Percentiles rank a stretch among this genome's conserved stretches.
phyloP scores from a whole-genome alignment of 2,329 filamentous ascomycete genomes.

The Didymella keratinophila region DNA sequence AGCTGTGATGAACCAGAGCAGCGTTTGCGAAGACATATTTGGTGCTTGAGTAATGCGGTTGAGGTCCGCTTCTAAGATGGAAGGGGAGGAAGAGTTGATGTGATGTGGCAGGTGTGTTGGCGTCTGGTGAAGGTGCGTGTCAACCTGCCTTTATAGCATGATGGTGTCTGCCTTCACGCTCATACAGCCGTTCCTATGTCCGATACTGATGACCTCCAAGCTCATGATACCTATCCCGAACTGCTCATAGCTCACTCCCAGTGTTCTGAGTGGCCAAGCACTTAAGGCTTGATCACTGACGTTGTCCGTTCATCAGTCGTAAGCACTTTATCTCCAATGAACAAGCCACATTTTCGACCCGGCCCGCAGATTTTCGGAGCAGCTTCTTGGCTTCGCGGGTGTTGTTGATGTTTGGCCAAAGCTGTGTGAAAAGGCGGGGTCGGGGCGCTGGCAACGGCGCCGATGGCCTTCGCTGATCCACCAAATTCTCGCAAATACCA shows the following conservation, averaged over 20 bases:
- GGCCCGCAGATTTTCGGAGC: slow-evolving; percentile 6
- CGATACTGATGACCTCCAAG: neutral
- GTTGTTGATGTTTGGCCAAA: slow-evolving; percentile 1
- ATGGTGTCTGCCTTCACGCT: neutral
- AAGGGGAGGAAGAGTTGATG: neutral
- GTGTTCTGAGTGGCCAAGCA: neutral
- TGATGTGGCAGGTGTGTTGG: neutral
- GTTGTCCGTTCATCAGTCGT: neutral
- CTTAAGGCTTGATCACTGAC: neutral
- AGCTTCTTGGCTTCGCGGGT: neutral
- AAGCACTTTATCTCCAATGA: neutral
- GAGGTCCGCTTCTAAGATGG: neutral
- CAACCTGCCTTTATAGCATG: slow-evolving; percentile 7
- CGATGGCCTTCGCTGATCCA: slow-evolving; percentile 3
- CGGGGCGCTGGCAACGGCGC: neutral
- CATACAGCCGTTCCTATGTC: neutral
- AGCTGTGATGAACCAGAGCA: slow-evolving; percentile 61
- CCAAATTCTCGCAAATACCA: neutral
- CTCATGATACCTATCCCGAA: neutral
- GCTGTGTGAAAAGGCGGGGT: slow-evolving; percentile 3
- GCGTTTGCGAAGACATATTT: slow-evolving; percentile 26
- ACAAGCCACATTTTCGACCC: neutral
- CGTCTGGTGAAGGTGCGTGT: neutral
- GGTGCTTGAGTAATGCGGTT: neutral
- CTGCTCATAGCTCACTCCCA: neutral